Base-by-base conservation (phyloP, 805 yeast genomes). In the Kazachstania taianensis region DNA sequence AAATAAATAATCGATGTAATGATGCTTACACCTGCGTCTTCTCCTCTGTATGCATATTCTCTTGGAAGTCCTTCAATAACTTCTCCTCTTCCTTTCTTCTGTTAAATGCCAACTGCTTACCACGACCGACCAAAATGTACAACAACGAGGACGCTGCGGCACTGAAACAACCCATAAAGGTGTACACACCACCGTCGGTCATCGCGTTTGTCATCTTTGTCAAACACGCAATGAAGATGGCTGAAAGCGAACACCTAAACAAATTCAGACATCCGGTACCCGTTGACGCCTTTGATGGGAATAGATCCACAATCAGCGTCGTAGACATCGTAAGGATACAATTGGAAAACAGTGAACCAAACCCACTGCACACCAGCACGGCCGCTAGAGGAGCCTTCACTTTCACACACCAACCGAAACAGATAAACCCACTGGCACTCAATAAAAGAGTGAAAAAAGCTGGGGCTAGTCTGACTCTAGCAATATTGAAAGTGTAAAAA, bases 361-460 rank as follows among this genome's bases (percentile, higher is more conserved):
- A 52, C 31, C 73, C 75, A 5, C 78, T 64, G 40, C 72, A 61
- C 1, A 82, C 67, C 12, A 83, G 59, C 5, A 81, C 73, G 0
- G 74, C 72, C 0, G 77, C 66, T 22, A 77, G 56, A 28, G 65
- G 63, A 4, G 68, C 66, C 20, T 62, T 55, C 19, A 59, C 56
- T 24, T 71, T 63, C 10, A 83, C 49, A 41, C 84, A 72, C 94
- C 94, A 84, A 1, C 94, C 94, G 55, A 70, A 81, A 19, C 78
- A 40, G 0, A 72, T 45, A 7, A 69, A 65, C 0, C 64, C 65
- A 19, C 55, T 44, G 3, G 70, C 49, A 5, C 72, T 44, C 2
- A 64, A 25, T 3, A 59, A 27, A 2, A 72, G 53, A 3, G 81
- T 72, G 13, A 66, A 40, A 7, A 61, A 49, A 5, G 66, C 62